Percentiles rank a stretch among this genome's conserved stretches.
phyloP scores from a whole-genome alignment of 495 filamentous ascomycete species.

The Aspergillus steynii region DNA sequence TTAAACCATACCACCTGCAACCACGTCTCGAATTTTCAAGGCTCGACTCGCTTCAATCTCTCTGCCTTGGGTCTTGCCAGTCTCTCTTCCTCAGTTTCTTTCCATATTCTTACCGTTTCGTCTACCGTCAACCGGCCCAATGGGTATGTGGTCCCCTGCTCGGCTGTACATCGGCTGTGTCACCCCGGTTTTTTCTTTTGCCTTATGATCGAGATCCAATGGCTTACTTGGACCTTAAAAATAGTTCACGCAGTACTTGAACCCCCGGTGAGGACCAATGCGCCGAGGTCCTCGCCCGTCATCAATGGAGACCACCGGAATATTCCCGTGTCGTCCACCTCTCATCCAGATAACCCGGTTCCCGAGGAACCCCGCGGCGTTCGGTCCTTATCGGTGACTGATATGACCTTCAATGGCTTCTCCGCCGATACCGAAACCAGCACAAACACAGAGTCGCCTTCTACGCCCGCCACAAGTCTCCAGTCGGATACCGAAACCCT shows the following conservation, averaged over 20 bases:
- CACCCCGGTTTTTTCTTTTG: not conserved
- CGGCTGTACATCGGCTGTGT: not conserved
- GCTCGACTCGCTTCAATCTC: not conserved
- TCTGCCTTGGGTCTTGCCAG: not conserved
- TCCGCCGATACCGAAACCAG: constrained; percentile 35
- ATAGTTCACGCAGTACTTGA: constrained; percentile 39
- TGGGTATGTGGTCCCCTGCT: constrained; percentile 20
- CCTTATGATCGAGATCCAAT: constrained; percentile 4
- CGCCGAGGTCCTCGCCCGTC: constrained; percentile 26
- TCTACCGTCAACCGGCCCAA: constrained; percentile 4
- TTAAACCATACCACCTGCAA: constrained; percentile 5
- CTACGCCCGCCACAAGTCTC: constrained; percentile 54
- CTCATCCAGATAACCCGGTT: constrained; percentile 58
- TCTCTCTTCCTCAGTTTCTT: not conserved
- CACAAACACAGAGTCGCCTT: constrained; percentile 47
- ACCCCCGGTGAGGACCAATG: constrained; percentile 29
- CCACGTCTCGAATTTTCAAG: constrained; percentile 3
- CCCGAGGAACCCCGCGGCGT: constrained; percentile 53
- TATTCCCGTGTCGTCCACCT: constrained; percentile 49
- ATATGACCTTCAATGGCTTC: constrained; percentile 44
- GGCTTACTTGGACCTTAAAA: constrained; percentile 1
- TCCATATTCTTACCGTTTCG: not conserved
- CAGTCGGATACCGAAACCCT: constrained; percentile 49
- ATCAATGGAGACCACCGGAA: constrained; percentile 31
- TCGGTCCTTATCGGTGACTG: constrained; percentile 40